Evolutionary conservation across 768 basidiomycete genomes (phyloP).

Genomic region (Tulasnella sp.): DNA sequence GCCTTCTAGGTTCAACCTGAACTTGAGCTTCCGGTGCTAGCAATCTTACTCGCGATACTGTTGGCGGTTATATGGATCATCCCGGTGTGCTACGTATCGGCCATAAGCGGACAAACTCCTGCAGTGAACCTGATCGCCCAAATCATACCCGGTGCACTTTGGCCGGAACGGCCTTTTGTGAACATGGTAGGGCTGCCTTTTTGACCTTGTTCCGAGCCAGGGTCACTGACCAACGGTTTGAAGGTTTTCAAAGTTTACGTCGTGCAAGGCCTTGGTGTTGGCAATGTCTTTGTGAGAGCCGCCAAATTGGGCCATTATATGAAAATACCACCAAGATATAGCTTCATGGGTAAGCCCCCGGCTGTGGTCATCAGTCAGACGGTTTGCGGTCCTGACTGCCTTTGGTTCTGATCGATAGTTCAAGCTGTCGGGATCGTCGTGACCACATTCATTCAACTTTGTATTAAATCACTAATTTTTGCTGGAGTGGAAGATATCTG

Average conservation of each 20-base stretch:
- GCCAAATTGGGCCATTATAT: slow-evolving; percentile 47
- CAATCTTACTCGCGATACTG: slow-evolving; percentile 37
- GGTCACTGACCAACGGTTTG: too few relatives aligned
- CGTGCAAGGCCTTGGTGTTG: slow-evolving; percentile 35
- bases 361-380: background rate
- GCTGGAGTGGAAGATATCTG: slow-evolving; percentile 42
- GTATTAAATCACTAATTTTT: slow-evolving; percentile 41
- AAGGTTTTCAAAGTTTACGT: slow-evolving; percentile 40
- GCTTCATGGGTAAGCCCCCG: slow-evolving; percentile 34
- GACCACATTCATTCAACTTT: slow-evolving; percentile 40
- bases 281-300: slow-evolving; percentile 36
- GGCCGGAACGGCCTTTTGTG: slow-evolving; percentile 42
- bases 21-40: slow-evolving; percentile 53
- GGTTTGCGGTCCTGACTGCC: background rate
- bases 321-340: slow-evolving; percentile 45
- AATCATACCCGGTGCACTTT: slow-evolving; percentile 43
- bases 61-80: slow-evolving; percentile 42
- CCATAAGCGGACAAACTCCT: slow-evolving; percentile 40
- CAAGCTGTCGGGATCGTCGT: slow-evolving; percentile 38
- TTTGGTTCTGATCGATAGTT: slow-evolving; percentile 30
- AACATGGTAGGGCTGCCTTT: slow-evolving; percentile 37
- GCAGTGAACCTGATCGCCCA: slow-evolving; percentile 44
- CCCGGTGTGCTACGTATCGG: slow-evolving; percentile 45
- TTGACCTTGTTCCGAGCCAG: too few relatives aligned
- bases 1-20: slow-evolving; percentile 42